Base-by-base conservation (phyloP, 2,329 filamentous ascomycete species). In the Pseudogymnoascus sp. region DNA sequence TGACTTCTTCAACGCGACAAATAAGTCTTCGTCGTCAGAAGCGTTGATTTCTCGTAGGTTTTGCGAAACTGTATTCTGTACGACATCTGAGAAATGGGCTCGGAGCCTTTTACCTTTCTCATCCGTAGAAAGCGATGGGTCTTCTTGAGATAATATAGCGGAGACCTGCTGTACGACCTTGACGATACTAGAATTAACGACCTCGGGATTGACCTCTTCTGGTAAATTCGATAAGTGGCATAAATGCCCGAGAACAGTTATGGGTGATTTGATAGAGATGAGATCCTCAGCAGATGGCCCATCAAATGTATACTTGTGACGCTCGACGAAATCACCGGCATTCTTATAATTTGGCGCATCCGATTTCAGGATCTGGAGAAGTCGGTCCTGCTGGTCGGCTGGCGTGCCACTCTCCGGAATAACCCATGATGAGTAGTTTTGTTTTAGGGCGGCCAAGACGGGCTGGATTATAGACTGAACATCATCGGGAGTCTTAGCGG, bases 311-410 rank as follows among this genome's bases (percentile, higher is more conserved):
- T 84, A 83, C 28, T 74, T 71, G 70, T 86, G 84, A 36, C 82
- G 78, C 34, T 79, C 70, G 6, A 84, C 74, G 71, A 87, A 89
- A 18, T 83, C 77, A 3, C 74, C 66, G 0, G 84, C 78, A 14
- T 78, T 84, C 16, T 78, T 81, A 71, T 84, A 89, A 64, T 82
- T 85, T 65, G 82, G 81, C 7, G 79, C 78, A 68, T 86, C 84
- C 21, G 78, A n/a, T 31, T 62, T 62, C 7, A 46, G 40, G 14
- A 44, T 28, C 23, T 50, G 37, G 40, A 34, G 28, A 56, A 53
- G 28, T 31, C 28, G 28, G 16, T 53, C 37, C 10, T 53, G 21
- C 16, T 23, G 37, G 10, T 46, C 37, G 10, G 50, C 16, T 3
- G 21, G 28, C n/a, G 10, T 56, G 11, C n/a, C n/a, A 36, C 28